Base-by-base conservation (phyloP, 176 grass and related monocot species). In the Carex kokanica region DNA sequence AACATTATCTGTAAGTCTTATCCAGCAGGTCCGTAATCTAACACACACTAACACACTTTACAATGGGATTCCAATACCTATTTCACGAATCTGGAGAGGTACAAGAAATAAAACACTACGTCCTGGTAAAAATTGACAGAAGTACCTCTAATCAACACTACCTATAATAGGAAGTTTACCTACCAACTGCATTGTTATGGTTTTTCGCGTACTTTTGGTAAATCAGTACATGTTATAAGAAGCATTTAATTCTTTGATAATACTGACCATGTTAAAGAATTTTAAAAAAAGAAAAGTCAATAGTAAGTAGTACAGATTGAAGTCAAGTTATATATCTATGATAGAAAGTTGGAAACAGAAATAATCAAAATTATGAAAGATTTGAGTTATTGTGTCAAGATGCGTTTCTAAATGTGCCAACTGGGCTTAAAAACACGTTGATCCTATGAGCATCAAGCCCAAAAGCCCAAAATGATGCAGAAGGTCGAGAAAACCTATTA, bases 71-170 rank as follows among this genome's bases (percentile, higher is more conserved):
- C 5, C 38, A 82, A 54, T 27, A 83, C 41, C 2, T 29, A 31
- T 38, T 49, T 20, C 62, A 61, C 73, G 60, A 49, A 62, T 52
- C 25, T 61, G 59, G 52, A 88, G 60, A 25, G 49, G 41, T 82
- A 27, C 34, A n/a, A 64, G 41, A 81, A 79, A 15, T 45, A 64
- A 82, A 45, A 82, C 31, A 82, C 40, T 4, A 64, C 45, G 17
- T 43, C 41, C 79, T 49, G 23, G 24, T 18, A 16, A 23, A 78
- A 78, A 31, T 56, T 55, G 51, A 31, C 12, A 29, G 2, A 78
- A 17, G 15, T 17, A 78, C 7, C 73, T 32, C 21, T 15, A 21
- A 52, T 52, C 70, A 23, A 56, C 3, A 14, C 15, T 31, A 78
- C 7, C 73, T 31, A 56, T 56, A 56, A 17, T 78, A 56, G n/a